phyloP scores from a whole-genome alignment of 176 grass and related monocot genomes.

The Lolium perenne region DNA sequence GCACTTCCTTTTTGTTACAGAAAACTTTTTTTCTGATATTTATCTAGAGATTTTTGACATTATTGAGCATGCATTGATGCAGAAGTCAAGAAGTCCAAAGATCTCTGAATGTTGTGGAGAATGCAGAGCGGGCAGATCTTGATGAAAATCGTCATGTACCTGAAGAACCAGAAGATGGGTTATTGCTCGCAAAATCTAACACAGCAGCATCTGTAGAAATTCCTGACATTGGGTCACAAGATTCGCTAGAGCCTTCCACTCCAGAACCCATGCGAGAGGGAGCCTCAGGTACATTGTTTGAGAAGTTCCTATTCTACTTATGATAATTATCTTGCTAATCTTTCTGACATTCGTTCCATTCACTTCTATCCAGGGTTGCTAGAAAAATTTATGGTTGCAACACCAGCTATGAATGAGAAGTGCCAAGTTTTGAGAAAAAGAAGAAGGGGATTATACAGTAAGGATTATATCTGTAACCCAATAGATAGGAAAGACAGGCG shows the following conservation, averaged over 20 bases:
- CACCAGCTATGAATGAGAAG: slow-evolving; percentile 77
- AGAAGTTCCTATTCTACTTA: slow-evolving; percentile 14
- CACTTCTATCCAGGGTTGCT: slow-evolving; percentile 45
- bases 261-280: slow-evolving; percentile 49
- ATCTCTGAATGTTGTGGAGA: slow-evolving; percentile 37
- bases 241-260: slow-evolving; percentile 40
- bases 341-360: slow-evolving; percentile 21
- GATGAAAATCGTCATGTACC: slow-evolving; percentile 19
- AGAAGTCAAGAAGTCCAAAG: slow-evolving; percentile 39
- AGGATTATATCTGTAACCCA: slow-evolving; percentile 43
- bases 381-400: slow-evolving; percentile 64
- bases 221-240: slow-evolving; percentile 23
- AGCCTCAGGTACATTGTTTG: slow-evolving; percentile 54
- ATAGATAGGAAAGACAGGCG: slow-evolving; percentile 48
- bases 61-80: slow-evolving; percentile 42
- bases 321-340: slow-evolving; percentile 31
- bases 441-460: slow-evolving; percentile 37
- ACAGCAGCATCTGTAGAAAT: slow-evolving; percentile 13
- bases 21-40: background rate
- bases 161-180: slow-evolving; percentile 46
- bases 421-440: slow-evolving; percentile 50
- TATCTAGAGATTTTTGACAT: slow-evolving; percentile 42
- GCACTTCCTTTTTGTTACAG: slow-evolving; percentile 15
- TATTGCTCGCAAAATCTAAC: slow-evolving; percentile 43
- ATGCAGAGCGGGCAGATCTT: background rate